Base-by-base conservation (phyloP, 345 rosid genomes). In the Heritiera littoralis region DNA sequence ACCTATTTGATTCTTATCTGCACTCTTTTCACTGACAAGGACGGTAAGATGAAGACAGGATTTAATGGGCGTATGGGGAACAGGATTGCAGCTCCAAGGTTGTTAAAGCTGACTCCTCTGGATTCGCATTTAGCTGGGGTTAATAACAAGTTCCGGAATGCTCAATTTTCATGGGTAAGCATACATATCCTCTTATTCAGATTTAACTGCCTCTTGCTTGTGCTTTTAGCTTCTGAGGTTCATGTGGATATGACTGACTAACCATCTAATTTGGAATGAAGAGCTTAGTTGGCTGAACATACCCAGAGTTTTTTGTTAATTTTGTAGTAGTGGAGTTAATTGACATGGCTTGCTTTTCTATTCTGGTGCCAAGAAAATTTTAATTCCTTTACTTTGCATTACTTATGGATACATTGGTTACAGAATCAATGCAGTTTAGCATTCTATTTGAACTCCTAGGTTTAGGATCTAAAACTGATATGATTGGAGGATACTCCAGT, bases 21-120 rank as follows among this genome's bases (percentile, higher is more conserved):
- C 86, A 79, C 98, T 56, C 89, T 94, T 58, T 96, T 94, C 86
- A 89, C 92, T 32, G 99, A 88, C 77, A 96, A 92, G 84, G 88
- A 79, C 85, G 98, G 99, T 38, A 90, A 88, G 81, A 85, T 89
- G 43, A 96, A 96, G 87, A 94, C 92, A n/a, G 99, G 99, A 54
- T 96, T 96, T 32, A 85, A 65, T 79, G 98, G 99, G 78, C 99
- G 98, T 40, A 96, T 96, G 99, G 99, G 99, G 15, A 93, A 96
- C 73, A 94, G 83, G 80, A 94, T 94, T 85, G 94, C 99, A 6
- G 98, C 99, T 61, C 99, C 98, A 7, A 91, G 99, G 85, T 79
- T 96, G 87, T 84, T 96, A 78, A 96, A 92, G 92, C 84, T 94
- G 79, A 89, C 88, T 82, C 98, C 98, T 54, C 65, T 94, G 43